Base-by-base conservation (phyloP, 1,284 basidiomycete genomes). In the Baeospora myosura region DNA sequence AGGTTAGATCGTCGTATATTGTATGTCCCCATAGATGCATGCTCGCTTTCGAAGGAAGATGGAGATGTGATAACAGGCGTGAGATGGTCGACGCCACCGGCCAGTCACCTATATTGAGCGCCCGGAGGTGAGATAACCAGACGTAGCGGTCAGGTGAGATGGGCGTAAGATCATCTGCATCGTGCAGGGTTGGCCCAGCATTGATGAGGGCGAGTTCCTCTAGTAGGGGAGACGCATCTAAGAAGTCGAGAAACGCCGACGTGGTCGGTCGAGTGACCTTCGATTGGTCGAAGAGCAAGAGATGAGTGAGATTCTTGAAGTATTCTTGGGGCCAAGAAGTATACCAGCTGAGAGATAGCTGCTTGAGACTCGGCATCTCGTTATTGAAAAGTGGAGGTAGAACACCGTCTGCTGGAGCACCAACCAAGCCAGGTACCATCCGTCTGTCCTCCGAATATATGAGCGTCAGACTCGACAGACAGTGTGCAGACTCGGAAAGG, bases 201-300 rank as follows among this genome's bases (percentile, higher is more conserved):
- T 40, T 28, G 18, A 45, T 43, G 17, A 51, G 41, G 11, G 43
- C 40, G 5, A 51, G 34, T 21, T 47, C 50, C 32, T 51, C 45
- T 2, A 51, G 39, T 6, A 41, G 17, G 25, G 48, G 50, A 11
- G 44, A 47, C 7, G 32, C 35, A 11, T 47, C 43, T 10, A 51
- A 36, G 24, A 51, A 51, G 36, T 51, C 45, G 20, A 51, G 47
- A 29, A 51, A 51, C n/a, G 40, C 43, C 14, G 38, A 31, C 11
- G 45, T 49, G 18, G 48, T 39, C 10, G 48, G 50, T 8, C 45
- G 38, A 20, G 41, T 37, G 2, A 12, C 14, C 10, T 32, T 21
- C 14, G 38, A 16, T 39, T 51, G 50, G 38, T 47, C 29, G n/a
- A 34, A 45, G 16, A 51, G 41, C 23, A 45, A 51, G 16, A 51